Evolutionary conservation across 371 early-diverging fungal genomes (phyloP).

Genomic region (Capillidium heterosporum): DNA sequence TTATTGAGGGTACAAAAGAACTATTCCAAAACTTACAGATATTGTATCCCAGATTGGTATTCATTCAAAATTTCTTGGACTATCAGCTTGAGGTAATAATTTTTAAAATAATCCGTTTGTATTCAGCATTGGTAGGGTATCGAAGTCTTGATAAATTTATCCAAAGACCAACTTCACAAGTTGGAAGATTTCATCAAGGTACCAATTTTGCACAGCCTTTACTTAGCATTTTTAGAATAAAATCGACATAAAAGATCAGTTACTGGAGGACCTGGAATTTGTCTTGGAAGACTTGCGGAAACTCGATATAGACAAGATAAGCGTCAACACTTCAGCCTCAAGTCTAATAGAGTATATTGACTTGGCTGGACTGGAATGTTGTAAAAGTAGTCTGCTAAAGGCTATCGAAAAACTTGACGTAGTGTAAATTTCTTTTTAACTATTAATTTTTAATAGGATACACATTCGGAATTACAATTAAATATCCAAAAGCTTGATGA

Average conservation of each 20-base stretch:
- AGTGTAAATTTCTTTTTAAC: not conserved
- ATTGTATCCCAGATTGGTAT: not conserved
- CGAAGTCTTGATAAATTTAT: not conserved
- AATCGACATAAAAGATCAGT: not conserved
- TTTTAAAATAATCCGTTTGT: not conserved
- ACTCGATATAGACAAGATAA: too few relatives aligned
- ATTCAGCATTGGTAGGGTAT: not conserved
- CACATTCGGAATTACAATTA: not conserved
- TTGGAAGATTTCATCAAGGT: not conserved
- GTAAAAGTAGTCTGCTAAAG: not conserved
- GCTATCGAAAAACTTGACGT: not conserved
- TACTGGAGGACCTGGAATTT: not conserved
- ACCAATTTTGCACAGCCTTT: not conserved
- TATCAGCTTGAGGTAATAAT: not conserved
- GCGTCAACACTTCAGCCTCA: too few relatives aligned
- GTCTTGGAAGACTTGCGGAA: not conserved
- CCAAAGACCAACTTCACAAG: not conserved
- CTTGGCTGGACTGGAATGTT: not conserved
- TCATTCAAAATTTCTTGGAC: not conserved
- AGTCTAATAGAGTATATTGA: slow-evolving; percentile 10
- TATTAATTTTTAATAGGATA: not conserved
- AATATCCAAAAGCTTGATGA: not conserved
- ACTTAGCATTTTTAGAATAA: not conserved
- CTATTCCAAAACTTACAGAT: not conserved
- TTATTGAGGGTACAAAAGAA: not conserved